These are phyloP conservation scores for Exobasidium cylindrosporum DNA, from an alignment of 1,284 basidiomycete genomes.

Conservation along the genomic window DNA sequence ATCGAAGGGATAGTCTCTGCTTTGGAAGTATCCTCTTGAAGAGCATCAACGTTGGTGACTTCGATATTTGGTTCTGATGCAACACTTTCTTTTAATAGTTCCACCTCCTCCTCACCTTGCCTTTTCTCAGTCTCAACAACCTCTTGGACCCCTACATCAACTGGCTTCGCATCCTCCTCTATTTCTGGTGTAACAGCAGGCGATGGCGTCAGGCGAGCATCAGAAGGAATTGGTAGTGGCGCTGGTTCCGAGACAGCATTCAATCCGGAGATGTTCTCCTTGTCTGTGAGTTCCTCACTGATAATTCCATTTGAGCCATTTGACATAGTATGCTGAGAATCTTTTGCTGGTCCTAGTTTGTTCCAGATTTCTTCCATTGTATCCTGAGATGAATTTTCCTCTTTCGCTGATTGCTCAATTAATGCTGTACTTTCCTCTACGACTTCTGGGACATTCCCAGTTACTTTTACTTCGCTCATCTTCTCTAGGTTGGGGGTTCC, in stretches of 20 bases:
- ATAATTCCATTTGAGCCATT: not conserved
- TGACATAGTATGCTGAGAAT: not conserved
- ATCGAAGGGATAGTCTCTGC: not conserved
- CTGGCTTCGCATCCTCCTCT: not conserved
- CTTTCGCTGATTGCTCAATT: not conserved
- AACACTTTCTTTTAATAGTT: not conserved
- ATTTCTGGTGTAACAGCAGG: not conserved
- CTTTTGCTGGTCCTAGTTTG: not conserved
- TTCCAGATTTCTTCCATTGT: conserved; percentile 12
- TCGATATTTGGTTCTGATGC: not conserved
- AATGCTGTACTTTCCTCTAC: not conserved
- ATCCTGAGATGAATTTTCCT: not conserved
- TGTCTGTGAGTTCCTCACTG: not conserved
- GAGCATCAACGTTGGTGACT: no score
- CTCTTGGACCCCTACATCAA: not conserved
- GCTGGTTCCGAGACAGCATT: not conserved
- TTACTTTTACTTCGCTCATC: not conserved
- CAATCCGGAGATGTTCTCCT: not conserved
- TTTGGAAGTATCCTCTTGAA: not conserved
- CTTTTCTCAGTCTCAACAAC: not conserved
- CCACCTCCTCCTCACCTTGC: no score
- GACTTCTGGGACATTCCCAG: not conserved
- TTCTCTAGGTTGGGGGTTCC: no score
- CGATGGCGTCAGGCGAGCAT: not conserved
- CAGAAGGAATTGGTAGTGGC: not conserved